Conservation (phyloP, 1,139 yeast species). For the Tardiomyces digboiensis region DNA sequence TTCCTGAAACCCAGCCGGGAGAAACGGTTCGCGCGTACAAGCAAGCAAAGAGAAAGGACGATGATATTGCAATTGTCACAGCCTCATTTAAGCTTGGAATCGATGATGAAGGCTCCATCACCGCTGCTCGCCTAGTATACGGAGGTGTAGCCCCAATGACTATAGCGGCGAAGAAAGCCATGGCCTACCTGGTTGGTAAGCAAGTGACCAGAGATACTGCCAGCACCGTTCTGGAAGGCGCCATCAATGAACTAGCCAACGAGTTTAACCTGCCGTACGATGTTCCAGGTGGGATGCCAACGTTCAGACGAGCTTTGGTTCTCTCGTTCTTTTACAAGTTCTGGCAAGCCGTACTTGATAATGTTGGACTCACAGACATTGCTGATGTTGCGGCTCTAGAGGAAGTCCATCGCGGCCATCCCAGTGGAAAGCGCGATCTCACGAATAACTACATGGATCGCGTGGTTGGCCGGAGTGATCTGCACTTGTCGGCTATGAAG, state of each 20-base stretch:
- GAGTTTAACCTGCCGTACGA: constrained; percentile 32
- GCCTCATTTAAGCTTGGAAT: constrained; percentile 26
- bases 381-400: constrained; percentile 25
- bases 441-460: constrained; percentile 28
- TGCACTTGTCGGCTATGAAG: constrained; percentile 34
- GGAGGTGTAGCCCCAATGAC: constrained; percentile 42
- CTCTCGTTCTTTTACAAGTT: constrained; percentile 37
- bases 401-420: constrained; percentile 29
- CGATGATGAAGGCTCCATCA: constrained; percentile 13
- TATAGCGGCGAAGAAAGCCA: constrained; percentile 28
- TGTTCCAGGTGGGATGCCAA: constrained; percentile 42
- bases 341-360: constrained; percentile 22
- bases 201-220: constrained; percentile 10
- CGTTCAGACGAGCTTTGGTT: constrained; percentile 32
- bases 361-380: constrained; percentile 4
- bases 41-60: constrained; percentile 39
- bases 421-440: constrained; percentile 31
- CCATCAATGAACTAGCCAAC: constrained; percentile 21
- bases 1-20: constrained; percentile 29
- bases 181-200: constrained; percentile 22
- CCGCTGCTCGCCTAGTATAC: constrained; percentile 27
- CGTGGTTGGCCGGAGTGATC: constrained; percentile 31
- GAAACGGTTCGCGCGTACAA: constrained; percentile 33
- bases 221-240: constrained; percentile 19
- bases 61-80: constrained; percentile 39